These are phyloP conservation scores for Coprinellus aureogranulatus DNA, from an alignment of 768 basidiomycete genomes.

Conservation along the genomic window DNA sequence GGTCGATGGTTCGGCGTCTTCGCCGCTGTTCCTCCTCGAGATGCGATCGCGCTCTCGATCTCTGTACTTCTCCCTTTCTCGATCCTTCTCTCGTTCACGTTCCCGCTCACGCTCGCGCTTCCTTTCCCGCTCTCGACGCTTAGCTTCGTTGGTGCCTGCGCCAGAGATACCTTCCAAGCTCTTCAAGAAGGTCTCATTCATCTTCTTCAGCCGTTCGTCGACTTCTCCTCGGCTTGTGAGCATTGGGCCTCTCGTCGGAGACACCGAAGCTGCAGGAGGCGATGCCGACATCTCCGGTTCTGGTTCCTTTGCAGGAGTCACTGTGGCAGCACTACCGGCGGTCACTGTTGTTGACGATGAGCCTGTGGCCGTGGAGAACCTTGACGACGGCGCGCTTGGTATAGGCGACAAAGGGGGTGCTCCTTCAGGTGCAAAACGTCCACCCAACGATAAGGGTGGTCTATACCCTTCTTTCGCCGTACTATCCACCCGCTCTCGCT, in stretches of 20 bases:
- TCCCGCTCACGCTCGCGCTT: slow-evolving; percentile 14
- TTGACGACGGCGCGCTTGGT: slow-evolving; percentile 1
- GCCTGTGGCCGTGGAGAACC: slow-evolving; percentile 9
- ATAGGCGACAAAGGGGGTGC: not conserved
- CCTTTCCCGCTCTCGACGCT: slow-evolving; percentile 8
- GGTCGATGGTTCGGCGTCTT: not conserved
- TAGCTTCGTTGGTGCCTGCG: slow-evolving; percentile 9
- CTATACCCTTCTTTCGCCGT: not conserved
- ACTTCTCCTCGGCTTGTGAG: slow-evolving; percentile 66
- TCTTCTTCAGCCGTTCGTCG: slow-evolving; percentile 57
- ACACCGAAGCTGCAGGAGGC: slow-evolving; percentile 17
- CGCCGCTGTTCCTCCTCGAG: slow-evolving; percentile 4
- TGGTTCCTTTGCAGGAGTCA: not conserved
- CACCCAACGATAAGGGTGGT: not conserved
- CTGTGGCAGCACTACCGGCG: not conserved
- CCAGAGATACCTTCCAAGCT: slow-evolving; percentile 58
- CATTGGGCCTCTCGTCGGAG: slow-evolving; percentile 45
- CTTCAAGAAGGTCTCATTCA: slow-evolving; percentile 67
- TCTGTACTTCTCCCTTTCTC: not conserved
- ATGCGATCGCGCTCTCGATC: slow-evolving; percentile 7
- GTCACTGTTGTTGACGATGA: not conserved
- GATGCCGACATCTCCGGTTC: slow-evolving; percentile 10
- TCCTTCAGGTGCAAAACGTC: not conserved
- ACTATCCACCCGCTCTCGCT: not conserved
- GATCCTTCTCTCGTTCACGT: slow-evolving; percentile 6